phyloP scores from a whole-genome alignment of 2,329 filamentous ascomycete genomes.

The Pseudogymnoascus sp. region DNA sequence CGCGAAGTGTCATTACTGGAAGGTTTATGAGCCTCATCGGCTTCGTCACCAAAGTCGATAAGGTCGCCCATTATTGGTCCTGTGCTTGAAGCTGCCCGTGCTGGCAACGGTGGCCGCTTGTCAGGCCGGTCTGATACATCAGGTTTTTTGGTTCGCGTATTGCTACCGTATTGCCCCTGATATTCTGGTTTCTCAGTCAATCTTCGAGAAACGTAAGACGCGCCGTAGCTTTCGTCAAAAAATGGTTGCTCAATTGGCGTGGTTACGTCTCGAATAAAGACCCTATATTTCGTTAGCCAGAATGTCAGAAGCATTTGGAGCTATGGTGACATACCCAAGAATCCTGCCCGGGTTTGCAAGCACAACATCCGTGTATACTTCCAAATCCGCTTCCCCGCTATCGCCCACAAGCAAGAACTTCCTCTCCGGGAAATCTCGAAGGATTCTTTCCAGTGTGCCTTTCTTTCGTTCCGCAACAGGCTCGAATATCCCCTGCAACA shows the following conservation, averaged over 20 bases:
- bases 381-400: slow-evolving; percentile 91
- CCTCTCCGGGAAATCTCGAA: slow-evolving; percentile 81
- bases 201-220: slow-evolving; percentile 31
- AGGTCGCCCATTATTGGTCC: slow-evolving; percentile 44
- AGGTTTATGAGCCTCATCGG: slow-evolving; percentile 34
- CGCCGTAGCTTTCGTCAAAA: slow-evolving; percentile 50
- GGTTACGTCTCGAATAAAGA: slow-evolving; percentile 95
- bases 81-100: slow-evolving; percentile 25
- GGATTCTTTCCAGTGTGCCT: slow-evolving; percentile 73
- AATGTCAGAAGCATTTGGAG: background rate
- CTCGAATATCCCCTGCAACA: slow-evolving; percentile 97
- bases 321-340: slow-evolving; percentile 40
- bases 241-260: slow-evolving; percentile 67
- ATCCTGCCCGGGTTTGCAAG: slow-evolving; percentile 76
- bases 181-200: slow-evolving; percentile 15
- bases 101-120: slow-evolving; percentile 23
- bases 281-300: slow-evolving; percentile 22
- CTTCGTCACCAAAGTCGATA: slow-evolving; percentile 54
- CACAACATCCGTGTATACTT: slow-evolving; percentile 94
- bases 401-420: slow-evolving; percentile 91
- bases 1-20: slow-evolving; percentile 22
- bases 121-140: slow-evolving; percentile 13
- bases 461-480: slow-evolving; percentile 94
- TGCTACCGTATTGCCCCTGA: slow-evolving; percentile 2
- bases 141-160: slow-evolving; percentile 8